Evolutionary conservation across 192 early-diverging fungal species (phyloP), one percentile per base, ranked within the genome.

Genomic region (Backusella parvicylindrica): DNA sequence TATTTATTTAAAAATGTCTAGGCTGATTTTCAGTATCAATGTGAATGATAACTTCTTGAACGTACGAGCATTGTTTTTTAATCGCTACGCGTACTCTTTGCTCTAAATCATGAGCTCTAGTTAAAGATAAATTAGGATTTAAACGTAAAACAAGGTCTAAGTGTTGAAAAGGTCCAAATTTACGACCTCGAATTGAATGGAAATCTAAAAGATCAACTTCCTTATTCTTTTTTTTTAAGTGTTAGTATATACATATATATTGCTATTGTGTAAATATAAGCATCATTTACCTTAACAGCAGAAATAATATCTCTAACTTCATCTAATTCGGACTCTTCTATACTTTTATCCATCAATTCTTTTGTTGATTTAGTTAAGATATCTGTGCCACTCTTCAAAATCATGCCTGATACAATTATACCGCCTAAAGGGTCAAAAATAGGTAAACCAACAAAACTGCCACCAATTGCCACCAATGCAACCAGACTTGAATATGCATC

Each of bases 371-470:
- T 63, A 7, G 65, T 40, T 78, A 84, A 80, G 47, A 91, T 84
- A 18, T 87, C 70, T 28, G 81, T 38, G 26, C 92, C 91, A 72
- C 86, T 91, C 79, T 88, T 87, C 21, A 90, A 79, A 69, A 93
- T 84, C 86, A 94, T 87, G 23, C 86, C 89, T 15, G 90, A 86
- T 0, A 95, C 92, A 1, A 92, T 77, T 15, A 94, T 75, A 6
- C 93, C 93, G 36, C 94, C 92, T 6, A 94, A 68, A 5, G 94
- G 91, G 72, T 95, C 94, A n/a, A 94, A 73, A 60, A 90, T 80
- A 28, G 88, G 86, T 15, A 90, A 77, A 9, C 94, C 94, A 68
- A 86, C 68, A 64, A 89, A 87, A 11, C 89, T 88, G 6, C 94
- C 94, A 16, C 82, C 89, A 18, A 95, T 92, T 3, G 92, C 92